Conservation (phyloP, 257 asterid genomes). For the Nemophila menziesii region DNA sequence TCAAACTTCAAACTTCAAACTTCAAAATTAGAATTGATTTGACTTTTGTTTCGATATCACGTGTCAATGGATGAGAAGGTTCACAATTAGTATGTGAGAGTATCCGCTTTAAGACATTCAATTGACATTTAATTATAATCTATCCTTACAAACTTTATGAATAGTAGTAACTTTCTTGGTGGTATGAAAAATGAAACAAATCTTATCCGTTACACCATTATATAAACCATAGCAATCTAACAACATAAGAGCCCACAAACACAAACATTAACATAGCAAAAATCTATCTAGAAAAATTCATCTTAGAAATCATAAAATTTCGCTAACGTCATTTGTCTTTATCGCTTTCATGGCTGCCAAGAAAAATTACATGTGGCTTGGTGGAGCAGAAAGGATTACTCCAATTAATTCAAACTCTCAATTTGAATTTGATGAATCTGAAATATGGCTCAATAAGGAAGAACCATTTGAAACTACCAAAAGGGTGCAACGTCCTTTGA, state of each 20-base stretch:
- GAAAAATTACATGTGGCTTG: conserved; percentile 5
- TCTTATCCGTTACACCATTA: neutral
- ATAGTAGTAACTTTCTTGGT: neutral
- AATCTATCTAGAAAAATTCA: no score
- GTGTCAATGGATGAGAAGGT: neutral
- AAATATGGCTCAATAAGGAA: conserved; percentile 4
- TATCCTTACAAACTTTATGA: neutral
- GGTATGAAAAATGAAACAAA: neutral
- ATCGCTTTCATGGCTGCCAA: neutral
- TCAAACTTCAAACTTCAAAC: no score
- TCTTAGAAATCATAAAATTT: neutral
- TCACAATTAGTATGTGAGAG: neutral
- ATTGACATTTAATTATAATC: no score
- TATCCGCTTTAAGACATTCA: neutral
- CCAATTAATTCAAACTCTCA: conserved; percentile 1
- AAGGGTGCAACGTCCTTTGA: neutral
- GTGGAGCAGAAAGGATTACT: conserved; percentile 1
- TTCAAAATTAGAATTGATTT: no score
- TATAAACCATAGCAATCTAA: neutral
- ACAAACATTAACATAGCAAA: neutral
- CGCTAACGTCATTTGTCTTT: neutral
- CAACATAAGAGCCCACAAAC: neutral
- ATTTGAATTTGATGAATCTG: conserved; percentile 18
- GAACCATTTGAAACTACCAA: neutral
- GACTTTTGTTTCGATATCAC: neutral